Conservation (phyloP, 371 early-diverging fungal species). For the Mortierella sp. region DNA sequence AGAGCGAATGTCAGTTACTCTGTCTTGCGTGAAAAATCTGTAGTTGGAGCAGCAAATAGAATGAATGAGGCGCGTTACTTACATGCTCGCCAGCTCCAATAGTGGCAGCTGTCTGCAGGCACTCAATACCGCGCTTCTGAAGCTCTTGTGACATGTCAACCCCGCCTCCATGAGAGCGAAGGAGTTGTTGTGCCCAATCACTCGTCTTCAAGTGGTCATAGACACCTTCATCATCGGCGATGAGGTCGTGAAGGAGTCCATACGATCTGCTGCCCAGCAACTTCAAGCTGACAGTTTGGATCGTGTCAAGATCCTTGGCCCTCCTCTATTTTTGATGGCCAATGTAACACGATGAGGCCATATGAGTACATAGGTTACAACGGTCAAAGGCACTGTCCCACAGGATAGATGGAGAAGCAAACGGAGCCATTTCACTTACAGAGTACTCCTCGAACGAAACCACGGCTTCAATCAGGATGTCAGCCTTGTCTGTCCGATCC, state of each 20-base stretch:
- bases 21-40: too few species aligned
- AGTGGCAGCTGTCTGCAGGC: constrained; percentile 21
- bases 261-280: constrained; percentile 43
- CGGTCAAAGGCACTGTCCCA: not conserved
- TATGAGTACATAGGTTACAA: not conserved
- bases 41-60: not conserved
- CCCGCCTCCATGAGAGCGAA: constrained; percentile 14
- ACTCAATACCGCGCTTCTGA: constrained; percentile 38
- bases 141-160: constrained; percentile 25
- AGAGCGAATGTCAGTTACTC: not conserved
- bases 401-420: not conserved
- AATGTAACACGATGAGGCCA: not conserved
- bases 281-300: constrained; percentile 22
- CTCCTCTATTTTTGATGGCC: not conserved
- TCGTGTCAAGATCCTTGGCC: constrained; percentile 2
- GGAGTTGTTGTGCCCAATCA: constrained; percentile 24
- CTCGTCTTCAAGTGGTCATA: constrained; percentile 17
- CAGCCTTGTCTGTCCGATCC: constrained; percentile 21
- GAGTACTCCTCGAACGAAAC: constrained; percentile 25
- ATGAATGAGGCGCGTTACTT: not conserved
- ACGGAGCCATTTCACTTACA: constrained; percentile 21
- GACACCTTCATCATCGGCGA: constrained; percentile 14
- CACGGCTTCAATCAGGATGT: constrained; percentile 23
- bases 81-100: constrained; percentile 23
- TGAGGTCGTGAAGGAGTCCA: constrained; percentile 31